These are phyloP conservation scores for Apiotrichum veenhuisii DNA, from an alignment of 1,284 basidiomycete species.

Conservation along the genomic window DNA sequence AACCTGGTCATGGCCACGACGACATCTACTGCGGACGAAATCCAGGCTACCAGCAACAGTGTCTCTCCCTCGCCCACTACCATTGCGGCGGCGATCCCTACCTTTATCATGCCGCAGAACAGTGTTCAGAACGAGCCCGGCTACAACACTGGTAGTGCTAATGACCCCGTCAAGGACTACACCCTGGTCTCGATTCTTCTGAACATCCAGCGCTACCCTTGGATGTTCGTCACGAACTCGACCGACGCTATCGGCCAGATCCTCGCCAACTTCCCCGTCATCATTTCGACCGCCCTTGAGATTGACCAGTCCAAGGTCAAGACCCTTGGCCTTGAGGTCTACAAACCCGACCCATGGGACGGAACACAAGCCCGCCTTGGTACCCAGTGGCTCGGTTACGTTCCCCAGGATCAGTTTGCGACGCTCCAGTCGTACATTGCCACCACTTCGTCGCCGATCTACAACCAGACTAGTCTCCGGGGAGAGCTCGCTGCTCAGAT, in stretches of 20 bases:
- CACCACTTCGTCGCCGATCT: constrained; percentile 36
- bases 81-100: constrained; percentile 28
- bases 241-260: constrained; percentile 47
- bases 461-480: constrained; percentile 46
- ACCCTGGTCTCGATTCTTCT: constrained; percentile 45
- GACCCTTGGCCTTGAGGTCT: constrained; percentile 48
- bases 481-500: constrained; percentile 49
- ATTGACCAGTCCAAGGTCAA: constrained; percentile 33
- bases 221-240: constrained; percentile 39
- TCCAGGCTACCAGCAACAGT: too few species aligned
- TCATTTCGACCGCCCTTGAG: constrained; percentile 41
- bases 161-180: constrained; percentile 36
- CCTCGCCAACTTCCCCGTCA: constrained; percentile 45
- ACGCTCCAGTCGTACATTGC: constrained; percentile 42
- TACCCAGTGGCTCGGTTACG: constrained; percentile 50
- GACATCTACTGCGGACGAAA: constrained; percentile 1
- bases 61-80: background rate
- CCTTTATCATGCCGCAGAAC: constrained; percentile 45
- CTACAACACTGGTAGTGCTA: constrained; percentile 25
- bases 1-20: constrained; percentile 40
- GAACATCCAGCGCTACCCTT: constrained; percentile 39
- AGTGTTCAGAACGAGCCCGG: constrained; percentile 32
- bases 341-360: constrained; percentile 46
- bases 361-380: constrained; percentile 37
- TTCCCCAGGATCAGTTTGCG: constrained; percentile 43